Conservation (phyloP, 108 stramenopile species). For the Conticribra guillardii region DNA sequence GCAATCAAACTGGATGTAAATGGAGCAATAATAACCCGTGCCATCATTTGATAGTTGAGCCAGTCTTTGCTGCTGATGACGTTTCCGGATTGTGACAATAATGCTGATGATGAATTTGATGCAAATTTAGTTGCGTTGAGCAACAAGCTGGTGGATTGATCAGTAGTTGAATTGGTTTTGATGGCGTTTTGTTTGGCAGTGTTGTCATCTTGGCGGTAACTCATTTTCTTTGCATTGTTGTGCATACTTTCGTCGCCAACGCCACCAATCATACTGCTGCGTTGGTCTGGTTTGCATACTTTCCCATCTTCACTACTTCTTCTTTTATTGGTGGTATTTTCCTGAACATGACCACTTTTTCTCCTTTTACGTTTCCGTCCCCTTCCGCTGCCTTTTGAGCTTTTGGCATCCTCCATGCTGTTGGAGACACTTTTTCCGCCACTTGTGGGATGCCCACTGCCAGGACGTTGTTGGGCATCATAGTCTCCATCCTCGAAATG, state of each 20-base stretch:
- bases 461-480: too few relatives aligned
- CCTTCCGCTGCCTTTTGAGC: not conserved
- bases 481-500: too few relatives aligned
- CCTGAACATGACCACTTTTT: not conserved
- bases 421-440: not conserved
- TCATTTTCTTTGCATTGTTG: too few relatives aligned
- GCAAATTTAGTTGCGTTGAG: not conserved
- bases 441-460: too few relatives aligned
- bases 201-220: too few relatives aligned
- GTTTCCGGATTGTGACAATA: not conserved
- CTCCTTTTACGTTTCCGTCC: not conserved
- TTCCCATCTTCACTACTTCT: not conserved
- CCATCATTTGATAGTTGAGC: constrained; percentile 37
- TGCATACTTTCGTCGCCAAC: too few relatives aligned
- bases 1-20: constrained; percentile 28
- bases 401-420: too few relatives aligned
- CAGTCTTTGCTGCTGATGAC: constrained; percentile 8
- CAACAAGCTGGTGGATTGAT: too few relatives aligned
- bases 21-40: constrained; percentile 50
- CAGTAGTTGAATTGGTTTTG: too few relatives aligned
- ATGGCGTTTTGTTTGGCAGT: too few relatives aligned
- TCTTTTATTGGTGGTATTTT: not conserved
- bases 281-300: not conserved
- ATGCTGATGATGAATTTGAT: not conserved
- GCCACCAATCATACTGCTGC: too few relatives aligned